These are phyloP conservation scores for Drechslerella dactyloides DNA, from an alignment of 2,329 filamentous ascomycete genomes.

Conservation along the genomic window DNA sequence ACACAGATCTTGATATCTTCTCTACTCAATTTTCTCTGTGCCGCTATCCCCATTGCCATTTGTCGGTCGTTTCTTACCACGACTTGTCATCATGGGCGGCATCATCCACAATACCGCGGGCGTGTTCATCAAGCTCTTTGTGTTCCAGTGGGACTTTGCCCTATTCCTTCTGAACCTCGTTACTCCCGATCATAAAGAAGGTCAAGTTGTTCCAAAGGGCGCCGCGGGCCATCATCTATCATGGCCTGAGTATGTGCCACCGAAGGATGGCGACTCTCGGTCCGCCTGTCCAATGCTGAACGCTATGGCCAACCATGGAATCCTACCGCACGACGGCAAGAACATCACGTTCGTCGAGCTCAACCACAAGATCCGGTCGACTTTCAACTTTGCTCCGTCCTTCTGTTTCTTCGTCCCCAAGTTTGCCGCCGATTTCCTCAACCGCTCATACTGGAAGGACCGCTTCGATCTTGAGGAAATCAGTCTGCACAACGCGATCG, in stretches of 20 bases:
- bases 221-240: conserved; percentile 57
- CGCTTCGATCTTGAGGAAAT: conserved; percentile 52
- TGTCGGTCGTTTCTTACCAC: not conserved
- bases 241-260: conserved; percentile 58
- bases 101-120: conserved; percentile 49
- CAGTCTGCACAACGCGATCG: conserved; percentile 51
- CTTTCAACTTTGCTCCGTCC: conserved; percentile 60
- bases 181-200: conserved; percentile 57
- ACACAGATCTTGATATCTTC: not conserved
- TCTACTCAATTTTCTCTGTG: not conserved
- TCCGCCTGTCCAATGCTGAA: conserved; percentile 63
- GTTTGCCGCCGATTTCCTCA: conserved; percentile 59
- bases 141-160: conserved; percentile 59
- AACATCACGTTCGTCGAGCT: conserved; percentile 59
- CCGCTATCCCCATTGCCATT: not conserved
- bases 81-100: conserved; percentile 28
- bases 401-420: conserved; percentile 54
- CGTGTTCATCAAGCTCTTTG: conserved; percentile 57
- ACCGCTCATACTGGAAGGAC: conserved; percentile 50
- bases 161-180: conserved; percentile 58
- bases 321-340: conserved; percentile 61
- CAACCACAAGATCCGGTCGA: conserved; percentile 58
- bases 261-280: conserved; percentile 57
- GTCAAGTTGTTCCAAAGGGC: conserved; percentile 57
- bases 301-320: conserved; percentile 63